phyloP scores from a whole-genome alignment of 1,284 basidiomycete species.

The Papiliotrema nemorosa region DNA sequence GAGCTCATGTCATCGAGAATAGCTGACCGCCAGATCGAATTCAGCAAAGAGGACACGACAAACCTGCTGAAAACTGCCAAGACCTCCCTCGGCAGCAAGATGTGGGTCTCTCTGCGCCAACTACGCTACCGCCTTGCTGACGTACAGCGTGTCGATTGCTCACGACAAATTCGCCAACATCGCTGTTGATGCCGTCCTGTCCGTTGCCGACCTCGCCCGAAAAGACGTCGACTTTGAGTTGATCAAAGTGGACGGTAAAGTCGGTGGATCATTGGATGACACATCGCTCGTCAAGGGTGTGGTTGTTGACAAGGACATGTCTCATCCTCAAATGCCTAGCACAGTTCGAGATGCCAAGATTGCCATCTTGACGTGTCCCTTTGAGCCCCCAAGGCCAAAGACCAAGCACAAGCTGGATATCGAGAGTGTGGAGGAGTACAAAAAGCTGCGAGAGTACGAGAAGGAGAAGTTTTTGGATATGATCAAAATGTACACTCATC shows the following conservation, averaged over 20 bases:
- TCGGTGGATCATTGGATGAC: conserved; percentile 93
- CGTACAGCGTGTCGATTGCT: conserved; percentile 85
- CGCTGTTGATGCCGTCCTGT: conserved; percentile 92
- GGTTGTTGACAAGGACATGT: conserved; percentile 99
- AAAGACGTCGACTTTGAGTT: conserved; percentile 96
- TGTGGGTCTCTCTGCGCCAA: conserved; percentile 57
- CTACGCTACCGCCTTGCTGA: neutral
- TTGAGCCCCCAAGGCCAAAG: conserved; percentile 97
- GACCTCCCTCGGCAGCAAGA: conserved; percentile 96
- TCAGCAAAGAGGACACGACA: conserved; percentile 73
- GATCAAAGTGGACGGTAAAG: conserved; percentile 99
- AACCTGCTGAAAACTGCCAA: conserved; percentile 92
- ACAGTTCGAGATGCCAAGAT: conserved; percentile 82
- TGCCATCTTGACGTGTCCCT: conserved; percentile 97
- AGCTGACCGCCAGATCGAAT: conserved; percentile 53
- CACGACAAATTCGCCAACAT: conserved; percentile 94
- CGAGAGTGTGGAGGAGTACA: conserved; percentile 95
- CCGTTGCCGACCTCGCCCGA: conserved; percentile 91
- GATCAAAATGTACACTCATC: conserved; percentile 64
- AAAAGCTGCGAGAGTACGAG: conserved; percentile 91
- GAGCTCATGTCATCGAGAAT: conserved; percentile 6
- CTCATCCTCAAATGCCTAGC: conserved; percentile 96
- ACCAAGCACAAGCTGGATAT: conserved; percentile 99
- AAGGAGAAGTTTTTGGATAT: conserved; percentile 93
- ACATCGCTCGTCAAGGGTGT: conserved; percentile 78